Conservation (phyloP, 208 protist genomes). For the Leptomonas seymouri region DNA sequence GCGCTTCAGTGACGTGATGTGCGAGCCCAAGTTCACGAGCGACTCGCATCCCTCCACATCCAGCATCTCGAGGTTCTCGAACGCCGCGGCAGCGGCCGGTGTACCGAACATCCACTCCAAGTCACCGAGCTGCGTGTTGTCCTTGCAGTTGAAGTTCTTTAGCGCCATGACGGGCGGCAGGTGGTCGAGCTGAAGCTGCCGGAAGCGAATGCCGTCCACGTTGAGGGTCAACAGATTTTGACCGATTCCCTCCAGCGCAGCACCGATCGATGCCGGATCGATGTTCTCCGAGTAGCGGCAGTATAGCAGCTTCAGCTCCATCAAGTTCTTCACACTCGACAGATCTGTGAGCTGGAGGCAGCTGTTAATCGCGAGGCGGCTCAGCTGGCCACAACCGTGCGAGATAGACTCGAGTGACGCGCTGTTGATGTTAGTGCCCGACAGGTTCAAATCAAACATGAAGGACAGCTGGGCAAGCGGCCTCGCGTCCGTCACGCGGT, state of each 20-base stretch:
- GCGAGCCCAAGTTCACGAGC: conserved; percentile 31
- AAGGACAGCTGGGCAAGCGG: conserved; percentile 54
- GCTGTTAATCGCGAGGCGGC: conserved; percentile 78
- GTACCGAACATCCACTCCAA: conserved; percentile 47
- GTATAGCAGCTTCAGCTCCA: conserved; percentile 75
- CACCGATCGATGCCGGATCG: conserved; percentile 41
- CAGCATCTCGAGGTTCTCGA: conserved; percentile 56
- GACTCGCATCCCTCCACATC: conserved; percentile 58
- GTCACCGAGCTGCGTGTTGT: conserved; percentile 53
- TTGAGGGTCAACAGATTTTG: conserved; percentile 66
- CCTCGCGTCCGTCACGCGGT: conserved; percentile 57
- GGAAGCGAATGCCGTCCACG: conserved; percentile 68
- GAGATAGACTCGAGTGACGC: conserved; percentile 54
- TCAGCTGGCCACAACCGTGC: conserved; percentile 57
- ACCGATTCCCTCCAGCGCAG: conserved; percentile 50
- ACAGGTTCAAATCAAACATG: conserved; percentile 75
- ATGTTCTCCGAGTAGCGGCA: conserved; percentile 81
- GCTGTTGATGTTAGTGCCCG: conserved; percentile 54
- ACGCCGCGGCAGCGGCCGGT: conserved; percentile 16
- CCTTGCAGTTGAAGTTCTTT: conserved; percentile 74
- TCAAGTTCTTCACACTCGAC: conserved; percentile 42
- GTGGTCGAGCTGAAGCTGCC: conserved; percentile 33
- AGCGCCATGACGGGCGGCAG: conserved; percentile 39
- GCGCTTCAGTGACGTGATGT: conserved; percentile 37
- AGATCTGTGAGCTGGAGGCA: conserved; percentile 58